These are phyloP conservation scores for Tylopilus subfusipes DNA, from an alignment of 768 basidiomycete species.

Conservation along the genomic window DNA sequence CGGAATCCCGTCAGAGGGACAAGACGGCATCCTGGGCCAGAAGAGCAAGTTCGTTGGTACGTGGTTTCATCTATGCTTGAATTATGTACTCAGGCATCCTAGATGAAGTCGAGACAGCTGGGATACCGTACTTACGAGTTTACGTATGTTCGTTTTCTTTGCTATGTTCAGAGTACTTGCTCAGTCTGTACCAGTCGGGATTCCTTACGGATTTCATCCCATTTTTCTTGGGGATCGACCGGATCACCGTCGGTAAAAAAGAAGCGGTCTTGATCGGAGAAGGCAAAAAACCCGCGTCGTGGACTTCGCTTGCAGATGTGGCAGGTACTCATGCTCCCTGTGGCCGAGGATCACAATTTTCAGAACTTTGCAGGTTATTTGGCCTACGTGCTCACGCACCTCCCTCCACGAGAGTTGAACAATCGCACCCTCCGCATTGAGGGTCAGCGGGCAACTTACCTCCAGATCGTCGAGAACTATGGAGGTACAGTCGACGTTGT, in stretches of 20 bases:
- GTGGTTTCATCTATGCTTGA: neutral
- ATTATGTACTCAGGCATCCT: neutral
- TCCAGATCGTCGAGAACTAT: slow-evolving; percentile 11
- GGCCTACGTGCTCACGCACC: slow-evolving; percentile 21
- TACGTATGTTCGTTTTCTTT: slow-evolving; percentile 15
- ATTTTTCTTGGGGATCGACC: slow-evolving; percentile 15
- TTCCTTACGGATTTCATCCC: slow-evolving; percentile 27
- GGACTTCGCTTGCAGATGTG: slow-evolving; percentile 24
- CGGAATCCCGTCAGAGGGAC: slow-evolving; percentile 17
- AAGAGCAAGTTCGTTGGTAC: slow-evolving; percentile 19
- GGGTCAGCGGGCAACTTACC: slow-evolving; percentile 10
- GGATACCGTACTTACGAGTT: slow-evolving; percentile 18
- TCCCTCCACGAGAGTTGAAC: slow-evolving; percentile 6
- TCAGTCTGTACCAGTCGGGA: slow-evolving; percentile 12
- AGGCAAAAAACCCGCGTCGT: slow-evolving; percentile 21
- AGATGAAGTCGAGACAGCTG: slow-evolving; percentile 14
- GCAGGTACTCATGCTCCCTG: slow-evolving; percentile 6
- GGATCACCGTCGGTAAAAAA: neutral
- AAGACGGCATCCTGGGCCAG: slow-evolving; percentile 17
- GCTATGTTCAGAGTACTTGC: neutral
- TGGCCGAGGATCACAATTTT: neutral
- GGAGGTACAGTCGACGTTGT: slow-evolving; percentile 4
- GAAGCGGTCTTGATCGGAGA: slow-evolving; percentile 18
- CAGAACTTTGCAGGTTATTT: slow-evolving; percentile 12
- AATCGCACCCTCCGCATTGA: slow-evolving; percentile 18